Evolutionary conservation across 73 alveolate species (phyloP), one percentile per base, ranked within the genome.

Genomic region (Stentor roeselii): DNA sequence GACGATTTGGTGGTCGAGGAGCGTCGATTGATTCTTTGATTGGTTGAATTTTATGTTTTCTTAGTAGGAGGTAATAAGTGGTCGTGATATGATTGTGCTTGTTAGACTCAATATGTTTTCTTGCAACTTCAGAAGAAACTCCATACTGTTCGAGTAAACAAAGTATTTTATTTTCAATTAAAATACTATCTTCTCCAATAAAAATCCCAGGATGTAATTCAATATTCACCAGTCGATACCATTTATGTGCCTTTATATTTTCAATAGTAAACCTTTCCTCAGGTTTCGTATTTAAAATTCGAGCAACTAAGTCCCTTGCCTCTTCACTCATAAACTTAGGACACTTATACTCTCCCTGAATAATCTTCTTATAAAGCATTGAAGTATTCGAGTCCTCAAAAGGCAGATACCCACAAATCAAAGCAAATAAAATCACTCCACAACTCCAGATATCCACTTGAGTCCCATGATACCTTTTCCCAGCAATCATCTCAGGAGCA

Each of bases 401-500:
- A 32, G 97, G 98, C n/a, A 94, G 78, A 77, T 86, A 92, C 4
- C 98, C 98, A 87, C 97, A 93, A 31, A 94, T 42, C 92, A 94
- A 80, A 21, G 98, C 98, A 90, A 78, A 94, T 50, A 94, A 80
- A 21, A 92, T 90, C 4, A 94, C 96, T 31, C 98, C 98, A 35
- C 94, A 87, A 34, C 94, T 86, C 97, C 98, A 94, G 34, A 94
- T 82, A 87, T 94, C 98, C 35, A 92, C 90, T 61, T 85, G 67
- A 2, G 87, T 74, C 4, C 97, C 96, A 84, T 90, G 59, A 59
- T 93, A 93, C 82, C 90, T 59, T 74, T 93, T 91, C 14, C 98
- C 98, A 15, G 96, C 95, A 34, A 93, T 93, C 98, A 93, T 93
- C 88, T 96, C 99, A 0, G 99, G 99, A 77, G 99, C 98, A 21